These are phyloP conservation scores for Xylaria hypoxylon DNA, from an alignment of 2,329 filamentous ascomycete species.

Conservation along the genomic window DNA sequence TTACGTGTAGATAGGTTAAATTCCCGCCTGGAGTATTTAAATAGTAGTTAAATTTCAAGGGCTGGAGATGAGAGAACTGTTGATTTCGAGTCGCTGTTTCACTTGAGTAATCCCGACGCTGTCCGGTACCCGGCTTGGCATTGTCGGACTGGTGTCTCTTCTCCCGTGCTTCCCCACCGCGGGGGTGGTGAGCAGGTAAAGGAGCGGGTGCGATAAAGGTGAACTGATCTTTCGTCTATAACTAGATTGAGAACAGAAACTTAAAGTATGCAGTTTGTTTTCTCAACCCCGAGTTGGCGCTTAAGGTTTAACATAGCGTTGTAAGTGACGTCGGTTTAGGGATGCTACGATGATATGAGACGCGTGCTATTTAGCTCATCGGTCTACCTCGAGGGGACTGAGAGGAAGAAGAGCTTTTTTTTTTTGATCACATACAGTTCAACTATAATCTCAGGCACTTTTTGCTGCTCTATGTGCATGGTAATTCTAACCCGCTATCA, in stretches of 20 bases:
- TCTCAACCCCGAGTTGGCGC: too few species aligned
- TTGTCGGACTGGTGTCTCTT: background rate
- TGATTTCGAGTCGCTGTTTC: background rate
- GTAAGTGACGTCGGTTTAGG: background rate
- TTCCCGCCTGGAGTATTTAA: background rate
- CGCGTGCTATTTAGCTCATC: background rate
- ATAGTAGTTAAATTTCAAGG: background rate
- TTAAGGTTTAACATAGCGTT: too few species aligned
- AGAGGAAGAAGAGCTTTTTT: background rate
- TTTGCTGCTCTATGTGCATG: background rate
- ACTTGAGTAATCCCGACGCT: background rate
- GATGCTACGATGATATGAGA: background rate
- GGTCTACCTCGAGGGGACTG: background rate
- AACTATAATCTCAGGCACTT: too few species aligned
- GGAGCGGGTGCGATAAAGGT: background rate
- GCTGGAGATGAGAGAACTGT: background rate
- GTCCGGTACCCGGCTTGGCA: background rate
- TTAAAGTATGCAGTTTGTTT: too few species aligned
- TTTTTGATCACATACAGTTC: background rate
- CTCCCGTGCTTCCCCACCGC: background rate
- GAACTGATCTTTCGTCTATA: too few species aligned
- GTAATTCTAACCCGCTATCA: too few species aligned
- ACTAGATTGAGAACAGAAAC: too few species aligned
- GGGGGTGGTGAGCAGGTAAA: background rate
- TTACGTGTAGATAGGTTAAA: background rate